Percentiles rank a stretch among this genome's conserved stretches.
Evolutionary conservation across 2,329 filamentous ascomycete species (phyloP).

Genomic region (Aspergillus nomiae): DNA sequence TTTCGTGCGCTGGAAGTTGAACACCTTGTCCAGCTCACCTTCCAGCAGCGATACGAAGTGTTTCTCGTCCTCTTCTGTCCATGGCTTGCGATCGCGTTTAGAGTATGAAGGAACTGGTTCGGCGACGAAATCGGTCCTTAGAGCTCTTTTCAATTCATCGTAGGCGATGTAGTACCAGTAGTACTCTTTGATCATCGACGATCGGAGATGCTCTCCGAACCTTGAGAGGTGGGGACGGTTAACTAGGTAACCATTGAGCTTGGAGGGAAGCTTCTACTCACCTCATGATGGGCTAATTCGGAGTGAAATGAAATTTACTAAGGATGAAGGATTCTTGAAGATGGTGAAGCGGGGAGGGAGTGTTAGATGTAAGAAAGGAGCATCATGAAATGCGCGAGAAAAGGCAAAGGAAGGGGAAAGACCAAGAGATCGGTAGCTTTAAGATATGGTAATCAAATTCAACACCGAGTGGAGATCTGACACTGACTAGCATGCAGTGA

Average conservation of each 20-base stretch:
- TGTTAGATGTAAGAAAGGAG: not conserved
- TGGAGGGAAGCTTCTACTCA: slow-evolving; percentile 11
- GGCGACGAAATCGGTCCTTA: slow-evolving; percentile 71
- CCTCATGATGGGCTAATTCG: slow-evolving; percentile 22
- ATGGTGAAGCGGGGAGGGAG: not conserved
- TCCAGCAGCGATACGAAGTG: slow-evolving; percentile 86
- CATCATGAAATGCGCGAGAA: not conserved
- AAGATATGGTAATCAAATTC: not conserved
- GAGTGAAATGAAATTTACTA: not conserved
- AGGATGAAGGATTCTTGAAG: not conserved
- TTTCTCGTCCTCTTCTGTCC: slow-evolving; percentile 91
- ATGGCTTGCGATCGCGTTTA: slow-evolving; percentile 62
- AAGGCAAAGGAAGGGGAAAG: not conserved
- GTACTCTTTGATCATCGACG: slow-evolving; percentile 94
- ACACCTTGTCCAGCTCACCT: slow-evolving; percentile 93
- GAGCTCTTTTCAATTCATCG: slow-evolving; percentile 83
- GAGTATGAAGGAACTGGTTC: slow-evolving; percentile 49
- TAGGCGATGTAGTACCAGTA: slow-evolving; percentile 99
- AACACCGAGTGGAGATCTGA: not conserved
- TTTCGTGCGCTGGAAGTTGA: slow-evolving; percentile 96
- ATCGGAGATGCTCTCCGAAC: slow-evolving; percentile 96
- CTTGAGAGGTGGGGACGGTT: slow-evolving; percentile 39
- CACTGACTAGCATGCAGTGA: not conserved
- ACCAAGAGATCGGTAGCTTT: not conserved
- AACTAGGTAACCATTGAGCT: slow-evolving; percentile 12